These are phyloP conservation scores for Colletotrichum graminicola DNA, from an alignment of 2,329 filamentous ascomycete genomes.

Conservation along the genomic window DNA sequence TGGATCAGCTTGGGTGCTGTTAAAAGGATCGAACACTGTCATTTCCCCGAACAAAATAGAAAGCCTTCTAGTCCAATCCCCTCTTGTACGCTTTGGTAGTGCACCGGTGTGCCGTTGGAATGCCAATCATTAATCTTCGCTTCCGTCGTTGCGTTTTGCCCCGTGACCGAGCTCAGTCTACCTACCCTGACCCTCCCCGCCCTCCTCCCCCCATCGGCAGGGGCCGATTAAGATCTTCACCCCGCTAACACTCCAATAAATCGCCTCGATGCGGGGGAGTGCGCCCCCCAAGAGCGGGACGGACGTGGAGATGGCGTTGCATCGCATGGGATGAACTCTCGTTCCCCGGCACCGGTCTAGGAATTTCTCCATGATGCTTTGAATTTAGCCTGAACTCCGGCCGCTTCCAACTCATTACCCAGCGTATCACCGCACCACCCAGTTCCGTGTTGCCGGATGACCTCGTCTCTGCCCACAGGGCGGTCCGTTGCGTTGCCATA, in stretches of 20 bases:
- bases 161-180: slow-evolving; percentile 16
- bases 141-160: slow-evolving; percentile 16
- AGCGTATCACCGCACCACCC: background rate
- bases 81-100: slow-evolving; percentile 8
- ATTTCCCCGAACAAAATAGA: slow-evolving; percentile 4
- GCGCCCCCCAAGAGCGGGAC: slow-evolving; percentile 17
- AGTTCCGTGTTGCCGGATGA: slow-evolving; percentile 33
- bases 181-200: slow-evolving; percentile 3
- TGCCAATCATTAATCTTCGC: slow-evolving; percentile 19
- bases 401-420: slow-evolving; percentile 20
- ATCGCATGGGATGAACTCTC: slow-evolving; percentile 40
- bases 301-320: slow-evolving; percentile 23
- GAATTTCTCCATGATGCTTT: slow-evolving; percentile 11
- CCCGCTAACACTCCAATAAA: slow-evolving; percentile 10
- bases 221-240: slow-evolving; percentile 21
- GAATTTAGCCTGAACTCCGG: slow-evolving; percentile 40
- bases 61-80: background rate
- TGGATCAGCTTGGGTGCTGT: background rate
- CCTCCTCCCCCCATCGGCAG: background rate
- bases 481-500: slow-evolving; percentile 4
- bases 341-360: slow-evolving; percentile 20
- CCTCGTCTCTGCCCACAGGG: slow-evolving; percentile 15
- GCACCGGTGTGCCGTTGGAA: slow-evolving; percentile 17
- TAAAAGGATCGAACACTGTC: slow-evolving; percentile 14
- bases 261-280: slow-evolving; percentile 26